Evolutionary conservation across 495 filamentous ascomycete species (phyloP), one percentile per base, ranked within the genome.

Genomic region (Xylaria cubensis): DNA sequence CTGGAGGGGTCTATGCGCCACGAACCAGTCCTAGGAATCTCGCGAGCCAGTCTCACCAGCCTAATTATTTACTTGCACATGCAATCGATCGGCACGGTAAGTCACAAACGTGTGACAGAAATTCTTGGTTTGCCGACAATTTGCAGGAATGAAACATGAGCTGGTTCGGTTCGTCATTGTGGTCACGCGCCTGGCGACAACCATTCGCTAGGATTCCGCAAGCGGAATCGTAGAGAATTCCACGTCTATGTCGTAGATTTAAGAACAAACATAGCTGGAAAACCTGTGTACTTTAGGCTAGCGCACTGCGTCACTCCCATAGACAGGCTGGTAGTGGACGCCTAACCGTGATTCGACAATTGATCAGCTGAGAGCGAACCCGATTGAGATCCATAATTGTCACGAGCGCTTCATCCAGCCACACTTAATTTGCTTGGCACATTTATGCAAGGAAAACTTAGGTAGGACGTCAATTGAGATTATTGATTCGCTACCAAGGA

Each of bases 141-240:
- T 9, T 69, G 55, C 39, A 48, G 67, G 56, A 69, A 61, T 69
- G 67, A 62, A 69, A 62, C 67, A 50, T 26, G 39, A 48, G 29
- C 34, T 34, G 13, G 67, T 36, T 48, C 41, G 13, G 67, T 36
- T 48, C 41, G 67, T 69, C 67, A 61, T 62, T 29, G n/a, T 42
- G 21, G 55, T 61, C 67, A 69, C 53, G 67, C 39, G 55, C 42
- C 53, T 24, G 32, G 36, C 10, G 8, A 13, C 17, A 39, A 0
- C 48, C 15, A 44, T 44, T 24, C 44, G n/a, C 4, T 59, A 29
- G 39, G 56, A 21, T 42, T 44, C 61, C 39, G 21, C 39, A 41
- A 24, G 39, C 39, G 34, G 58, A 19, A 39, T 61, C n/a, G 32
- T 34, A 39, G 6, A 39, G 34, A 10, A 56, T 5, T 58, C 12